Percentiles rank a stretch among this genome's conserved stretches.
phyloP scores from a whole-genome alignment of 2,329 filamentous ascomycete genomes.

The Claviceps sp. region DNA sequence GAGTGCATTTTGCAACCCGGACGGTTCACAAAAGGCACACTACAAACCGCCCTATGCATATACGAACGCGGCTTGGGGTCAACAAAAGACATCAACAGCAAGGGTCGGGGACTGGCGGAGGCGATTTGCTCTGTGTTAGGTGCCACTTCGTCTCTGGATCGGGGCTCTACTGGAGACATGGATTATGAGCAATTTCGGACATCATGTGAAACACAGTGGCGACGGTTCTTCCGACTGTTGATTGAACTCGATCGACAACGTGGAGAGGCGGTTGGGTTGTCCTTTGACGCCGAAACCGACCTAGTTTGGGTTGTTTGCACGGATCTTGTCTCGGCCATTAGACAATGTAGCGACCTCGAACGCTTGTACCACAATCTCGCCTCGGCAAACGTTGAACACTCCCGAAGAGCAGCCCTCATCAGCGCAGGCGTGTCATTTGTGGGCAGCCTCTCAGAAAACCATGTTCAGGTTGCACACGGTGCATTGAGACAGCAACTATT shows the following conservation, averaged over 20 bases:
- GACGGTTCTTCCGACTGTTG: slow-evolving; percentile 74
- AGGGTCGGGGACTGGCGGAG: slow-evolving; percentile 53
- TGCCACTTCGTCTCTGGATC: slow-evolving; percentile 52
- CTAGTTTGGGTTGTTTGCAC: slow-evolving; percentile 77
- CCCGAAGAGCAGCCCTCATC: slow-evolving; percentile 48
- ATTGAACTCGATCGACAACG: slow-evolving; percentile 76
- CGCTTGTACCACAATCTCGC: slow-evolving; percentile 55
- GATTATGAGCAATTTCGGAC: slow-evolving; percentile 64
- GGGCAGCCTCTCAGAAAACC: slow-evolving; percentile 54
- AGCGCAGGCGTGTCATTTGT: slow-evolving; percentile 57
- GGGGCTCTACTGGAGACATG: slow-evolving; percentile 47
- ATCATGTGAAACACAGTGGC: slow-evolving; percentile 74
- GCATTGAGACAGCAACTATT: slow-evolving; percentile 62
- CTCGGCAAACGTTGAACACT: slow-evolving; percentile 36
- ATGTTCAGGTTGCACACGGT: slow-evolving; percentile 53
- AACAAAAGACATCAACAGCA: slow-evolving; percentile 20
- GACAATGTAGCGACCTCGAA: slow-evolving; percentile 69
- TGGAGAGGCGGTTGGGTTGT: slow-evolving; percentile 67
- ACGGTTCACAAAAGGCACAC: slow-evolving; percentile 62
- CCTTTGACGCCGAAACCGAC: slow-evolving; percentile 55
- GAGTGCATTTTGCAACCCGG: slow-evolving; percentile 72
- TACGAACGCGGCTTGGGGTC: slow-evolving; percentile 53
- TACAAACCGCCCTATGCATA: slow-evolving; percentile 72
- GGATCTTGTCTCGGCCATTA: slow-evolving; percentile 65
- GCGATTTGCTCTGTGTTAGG: slow-evolving; percentile 61